Percentiles rank a stretch among this genome's conserved stretches.
Conservation (phyloP, 2,329 filamentous ascomycete species). For the Clonostachys chloroleuca region DNA sequence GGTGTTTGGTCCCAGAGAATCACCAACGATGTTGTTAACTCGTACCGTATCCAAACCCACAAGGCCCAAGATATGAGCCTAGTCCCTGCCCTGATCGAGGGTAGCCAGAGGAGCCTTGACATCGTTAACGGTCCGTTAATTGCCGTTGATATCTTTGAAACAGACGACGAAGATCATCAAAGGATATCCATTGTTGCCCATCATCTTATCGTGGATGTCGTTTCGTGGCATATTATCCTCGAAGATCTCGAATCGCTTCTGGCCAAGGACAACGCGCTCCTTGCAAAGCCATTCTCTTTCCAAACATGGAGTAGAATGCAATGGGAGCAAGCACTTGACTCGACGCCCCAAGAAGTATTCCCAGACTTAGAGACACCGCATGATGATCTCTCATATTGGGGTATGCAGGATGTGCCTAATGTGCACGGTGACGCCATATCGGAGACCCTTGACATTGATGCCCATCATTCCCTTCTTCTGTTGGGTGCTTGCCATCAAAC, state of each 20-base stretch:
- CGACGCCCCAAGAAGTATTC: neutral
- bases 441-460: constrained; percentile 1
- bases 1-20: constrained; percentile 6
- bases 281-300: constrained; percentile 14
- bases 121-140: constrained; percentile 6
- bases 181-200: constrained; percentile 26
- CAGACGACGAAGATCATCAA: constrained; percentile 3
- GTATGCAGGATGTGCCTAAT: constrained; percentile 7
- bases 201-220: constrained; percentile 35
- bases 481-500: constrained; percentile 8
- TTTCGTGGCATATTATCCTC: constrained; percentile 39
- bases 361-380: constrained; percentile 3
- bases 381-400: constrained; percentile 11
- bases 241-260: constrained; percentile 35
- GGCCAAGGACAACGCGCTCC: neutral
- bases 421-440: constrained; percentile 2
- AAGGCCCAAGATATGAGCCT: neutral
- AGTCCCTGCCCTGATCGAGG: constrained; percentile 5
- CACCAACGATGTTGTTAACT: constrained; percentile 1
- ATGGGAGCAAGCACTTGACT: constrained; percentile 14
- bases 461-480: constrained; percentile 2
- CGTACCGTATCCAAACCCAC: constrained; percentile 2
- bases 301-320: constrained; percentile 27
- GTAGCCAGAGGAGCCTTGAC: constrained; percentile 3
- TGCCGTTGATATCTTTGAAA: constrained; percentile 6